Base-by-base conservation (phyloP, 116 monocot genomes). In the Cymodocea nodosa region DNA sequence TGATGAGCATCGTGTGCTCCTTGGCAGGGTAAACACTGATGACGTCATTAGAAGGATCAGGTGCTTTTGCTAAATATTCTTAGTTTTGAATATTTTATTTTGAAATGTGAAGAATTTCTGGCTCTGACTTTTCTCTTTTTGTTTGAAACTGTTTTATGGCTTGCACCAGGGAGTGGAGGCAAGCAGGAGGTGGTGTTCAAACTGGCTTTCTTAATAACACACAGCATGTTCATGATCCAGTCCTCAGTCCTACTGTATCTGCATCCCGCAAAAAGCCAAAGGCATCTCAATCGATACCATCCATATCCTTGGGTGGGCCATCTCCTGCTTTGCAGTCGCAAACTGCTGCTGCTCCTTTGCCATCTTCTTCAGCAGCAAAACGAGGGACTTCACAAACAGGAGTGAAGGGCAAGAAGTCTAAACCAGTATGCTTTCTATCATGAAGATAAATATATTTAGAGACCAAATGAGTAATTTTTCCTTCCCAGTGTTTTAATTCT, bases 251-350 rank as follows among this genome's bases (percentile, higher is more conserved):
- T 17, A 78, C 81, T 65, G 78, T 84, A n/a, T 90, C 90, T 51
- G 90, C 83, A 44, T 86, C 94, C 58, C 80, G 91, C 20, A 98
- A 98, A 80, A 84, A 91, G 73, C 87, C 71, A 23, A 88, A 79
- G 60, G 68, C 67, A 70, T 76, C 84, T 68, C 90, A 83, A 44
- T 64, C 85, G 35, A 69, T 90, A 56, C 69, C 76, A 30, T 30
- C 30, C 71, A 77, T 85, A 34, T 75, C 92, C 56, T 50, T 87
- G 59, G 81, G 73, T 70, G 77, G 73, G 67, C 78, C 81, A 34
- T 73, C 91, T 53, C 68, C 91, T 76, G 68, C 70, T 24, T 48
- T 87, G 50, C 85, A 81, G 44, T 36, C 87, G 22, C 83, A 81
- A 60, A 59, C 76, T 16, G 30, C 71, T 82, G 71, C 74, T 36